phyloP scores from a whole-genome alignment of 257 asterid species.

The Scutellaria minor region DNA sequence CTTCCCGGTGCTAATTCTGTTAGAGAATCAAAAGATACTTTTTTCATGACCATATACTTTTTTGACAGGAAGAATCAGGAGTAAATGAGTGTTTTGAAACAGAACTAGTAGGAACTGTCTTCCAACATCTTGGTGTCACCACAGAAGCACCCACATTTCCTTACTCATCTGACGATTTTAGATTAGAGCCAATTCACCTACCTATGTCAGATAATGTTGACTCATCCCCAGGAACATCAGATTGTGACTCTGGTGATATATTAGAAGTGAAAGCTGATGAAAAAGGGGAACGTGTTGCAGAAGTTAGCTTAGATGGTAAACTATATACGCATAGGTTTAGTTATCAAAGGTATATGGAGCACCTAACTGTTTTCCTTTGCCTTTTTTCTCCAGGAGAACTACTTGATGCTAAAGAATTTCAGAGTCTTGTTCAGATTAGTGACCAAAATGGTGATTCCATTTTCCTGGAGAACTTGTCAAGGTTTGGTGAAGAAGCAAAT shows the following conservation, averaged over 20 bases:
- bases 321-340: conserved; percentile 29
- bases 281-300: conserved; percentile 35
- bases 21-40: background rate
- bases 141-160: conserved; percentile 46
- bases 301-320: conserved; percentile 35
- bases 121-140: conserved; percentile 43
- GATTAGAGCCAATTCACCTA: conserved; percentile 42
- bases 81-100: conserved; percentile 43
- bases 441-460: conserved; percentile 35
- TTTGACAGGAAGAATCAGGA: conserved; percentile 55
- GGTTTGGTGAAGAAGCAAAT: conserved; percentile 30
- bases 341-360: conserved; percentile 30
- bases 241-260: conserved; percentile 41
- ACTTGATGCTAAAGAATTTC: conserved; percentile 39
- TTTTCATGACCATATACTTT: conserved; percentile 1
- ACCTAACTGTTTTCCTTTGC: conserved; percentile 36
- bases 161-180: conserved; percentile 46
- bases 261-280: conserved; percentile 39
- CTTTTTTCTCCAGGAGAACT: conserved; percentile 35
- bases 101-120: conserved; percentile 42
- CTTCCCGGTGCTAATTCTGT: background rate
- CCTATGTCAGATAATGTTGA: conserved; percentile 35
- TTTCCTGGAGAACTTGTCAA: conserved; percentile 31
- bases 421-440: conserved; percentile 23
- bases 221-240: conserved; percentile 47